These are phyloP conservation scores for Xylaria scruposa DNA, from an alignment of 495 filamentous ascomycete genomes.

Conservation along the genomic window DNA sequence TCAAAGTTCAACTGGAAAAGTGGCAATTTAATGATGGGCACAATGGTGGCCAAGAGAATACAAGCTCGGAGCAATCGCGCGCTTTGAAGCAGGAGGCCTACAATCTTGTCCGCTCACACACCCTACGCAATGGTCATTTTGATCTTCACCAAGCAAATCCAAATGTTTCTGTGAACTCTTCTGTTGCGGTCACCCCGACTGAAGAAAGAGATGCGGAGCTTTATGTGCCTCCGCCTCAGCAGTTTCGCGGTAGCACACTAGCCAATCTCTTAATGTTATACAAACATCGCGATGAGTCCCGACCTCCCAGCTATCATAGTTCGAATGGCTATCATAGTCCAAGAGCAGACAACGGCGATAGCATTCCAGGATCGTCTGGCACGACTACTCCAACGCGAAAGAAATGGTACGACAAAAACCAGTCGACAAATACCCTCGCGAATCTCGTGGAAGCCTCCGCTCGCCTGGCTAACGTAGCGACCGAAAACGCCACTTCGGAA, in stretches of 20 bases:
- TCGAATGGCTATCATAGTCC: constrained; percentile 25
- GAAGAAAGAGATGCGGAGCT: constrained; percentile 66
- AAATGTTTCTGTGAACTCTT: constrained; percentile 49
- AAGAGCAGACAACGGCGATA: constrained; percentile 38
- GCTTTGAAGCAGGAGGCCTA: constrained; percentile 50
- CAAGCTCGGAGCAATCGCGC: constrained; percentile 34
- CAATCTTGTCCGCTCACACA: constrained; percentile 60
- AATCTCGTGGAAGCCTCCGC: constrained; percentile 65
- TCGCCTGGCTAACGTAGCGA: constrained; percentile 51
- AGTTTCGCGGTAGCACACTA: constrained; percentile 79
- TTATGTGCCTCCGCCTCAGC: constrained; percentile 70
- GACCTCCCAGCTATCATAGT: constrained; percentile 35
- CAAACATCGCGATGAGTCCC: constrained; percentile 44
- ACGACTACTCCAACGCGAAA: constrained; percentile 58
- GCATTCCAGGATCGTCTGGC: constrained; percentile 50
- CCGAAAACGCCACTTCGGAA: constrained; percentile 41
- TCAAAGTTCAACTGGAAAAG: constrained; percentile 30
- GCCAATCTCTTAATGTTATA: constrained; percentile 81
- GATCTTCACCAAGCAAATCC: constrained; percentile 29
- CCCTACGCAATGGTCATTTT: constrained; percentile 37
- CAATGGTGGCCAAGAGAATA: constrained; percentile 35
- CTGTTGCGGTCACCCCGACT: constrained; percentile 65
- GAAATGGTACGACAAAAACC: constrained; percentile 64
- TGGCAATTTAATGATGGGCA: constrained; percentile 32
- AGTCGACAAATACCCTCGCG: constrained; percentile 56